Evolutionary conservation across 768 basidiomycete genomes (phyloP), one percentile per base, ranked within the genome.

Genomic region (Lentinula edodes): DNA sequence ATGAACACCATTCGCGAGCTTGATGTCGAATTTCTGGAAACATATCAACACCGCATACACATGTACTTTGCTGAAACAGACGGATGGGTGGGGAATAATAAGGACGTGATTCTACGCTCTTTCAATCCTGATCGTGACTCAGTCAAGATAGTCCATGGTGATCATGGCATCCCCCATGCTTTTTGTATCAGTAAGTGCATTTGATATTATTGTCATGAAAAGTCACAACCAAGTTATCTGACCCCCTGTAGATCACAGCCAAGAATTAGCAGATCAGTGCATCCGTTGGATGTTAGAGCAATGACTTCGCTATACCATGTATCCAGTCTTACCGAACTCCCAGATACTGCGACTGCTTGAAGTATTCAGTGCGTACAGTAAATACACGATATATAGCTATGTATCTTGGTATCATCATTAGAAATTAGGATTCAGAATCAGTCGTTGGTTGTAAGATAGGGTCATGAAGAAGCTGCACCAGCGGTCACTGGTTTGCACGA

Each of bases 61-160:
- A 72, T 88, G 18, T 87, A 84, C 68, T 90, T 85, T 72, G 89
- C 83, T 3, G 75, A 81, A 42, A 36, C 72, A 6, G 90, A 91
- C 67, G 81, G 80, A 50, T 91, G 90, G 89, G 86, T 92, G 43
- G 87, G 86, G 7, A 72, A 77, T 53, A 78, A 88, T 57, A 81
- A 77, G 62, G 71, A 76, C 16, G 61, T 65, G 6, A 72, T 90
- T 15, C 63, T 87, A 39, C 67, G 64, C 3, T 71, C 68, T 4
- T 72, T 87, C 58, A 71, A 75, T 20, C 71, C 73, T 4, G 71
- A 76, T 35, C 60, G 60, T 48, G 70, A 62, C 23, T 69, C 69
- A 46, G 67, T 64, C 36, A 77, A 69, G 62, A 72, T 84, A 35
- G 77, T 79, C 28, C 77, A 80, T 65, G 83, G 76, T 3, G 71